Evolutionary conservation across 495 filamentous ascomycete species (phyloP).

Genomic region (Rostrohypoxylon terebratum): DNA sequence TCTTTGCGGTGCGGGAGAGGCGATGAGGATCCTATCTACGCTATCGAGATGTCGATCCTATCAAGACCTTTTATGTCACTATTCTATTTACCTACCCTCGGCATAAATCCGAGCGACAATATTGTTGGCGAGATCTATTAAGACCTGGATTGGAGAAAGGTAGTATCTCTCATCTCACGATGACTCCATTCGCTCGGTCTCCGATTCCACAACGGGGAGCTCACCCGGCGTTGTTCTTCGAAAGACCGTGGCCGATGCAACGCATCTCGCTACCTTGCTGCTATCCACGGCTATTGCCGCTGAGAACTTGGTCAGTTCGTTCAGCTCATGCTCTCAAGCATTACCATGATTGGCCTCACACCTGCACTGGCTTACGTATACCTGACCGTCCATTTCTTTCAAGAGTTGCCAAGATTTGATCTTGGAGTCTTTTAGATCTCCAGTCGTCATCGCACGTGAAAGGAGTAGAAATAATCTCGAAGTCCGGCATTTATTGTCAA

Average conservation of each 20-base stretch:
- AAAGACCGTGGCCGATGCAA: slow-evolving; percentile 32
- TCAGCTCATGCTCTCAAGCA: slow-evolving; percentile 25
- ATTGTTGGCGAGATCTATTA: slow-evolving; percentile 9
- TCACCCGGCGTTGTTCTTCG: slow-evolving; percentile 28
- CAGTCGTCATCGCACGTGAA: slow-evolving; percentile 33
- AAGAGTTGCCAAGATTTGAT: slow-evolving; percentile 8
- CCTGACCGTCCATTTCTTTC: not conserved
- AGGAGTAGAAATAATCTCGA: not conserved
- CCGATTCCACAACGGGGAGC: slow-evolving; percentile 39
- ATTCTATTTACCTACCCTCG: slow-evolving; percentile 5
- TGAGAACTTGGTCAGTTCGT: slow-evolving; percentile 6
- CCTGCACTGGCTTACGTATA: slow-evolving; percentile 6
- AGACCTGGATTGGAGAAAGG: slow-evolving; percentile 16
- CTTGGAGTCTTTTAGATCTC: slow-evolving; percentile 1
- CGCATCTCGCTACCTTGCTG: slow-evolving; percentile 27
- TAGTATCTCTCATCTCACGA: slow-evolving; percentile 32
- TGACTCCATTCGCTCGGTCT: slow-evolving; percentile 37
- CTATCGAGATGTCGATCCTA: not conserved
- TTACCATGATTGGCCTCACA: slow-evolving; percentile 28
- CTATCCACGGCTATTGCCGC: slow-evolving; percentile 22
- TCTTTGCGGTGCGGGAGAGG: slow-evolving; percentile 20
- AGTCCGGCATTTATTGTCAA: not conserved
- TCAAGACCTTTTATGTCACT: slow-evolving; percentile 26
- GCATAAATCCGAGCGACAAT: slow-evolving; percentile 4
- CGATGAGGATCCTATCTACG: not conserved